Evolutionary conservation across 2,329 filamentous ascomycete species (phyloP), one percentile per base, ranked within the genome.

Genomic region (Exophiala viscosa): DNA sequence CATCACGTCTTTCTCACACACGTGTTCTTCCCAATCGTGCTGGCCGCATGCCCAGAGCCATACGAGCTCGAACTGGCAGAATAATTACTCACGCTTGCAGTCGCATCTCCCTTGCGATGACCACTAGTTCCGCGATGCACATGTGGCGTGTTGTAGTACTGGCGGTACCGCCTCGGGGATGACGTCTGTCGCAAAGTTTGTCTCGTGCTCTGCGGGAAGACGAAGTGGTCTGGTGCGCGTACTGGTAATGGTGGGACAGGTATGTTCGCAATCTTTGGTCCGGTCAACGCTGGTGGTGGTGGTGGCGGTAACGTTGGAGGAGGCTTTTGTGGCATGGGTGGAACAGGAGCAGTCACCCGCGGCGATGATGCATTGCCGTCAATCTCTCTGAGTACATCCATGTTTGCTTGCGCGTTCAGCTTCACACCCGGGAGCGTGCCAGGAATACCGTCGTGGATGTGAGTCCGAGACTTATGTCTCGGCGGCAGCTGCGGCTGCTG

Each of bases 221-320:
- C 32, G 18, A 39, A 48, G 36, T 55, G 53, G 28, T 45, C 49
- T 6, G 53, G 39, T 49, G 53, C 48, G 17, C 53, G 53, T n/a
- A 45, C 17, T 4, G 53, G 53, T n/a, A 52, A 36, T 5, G 45
- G 28, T 8, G 48, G 52, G 2, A 17, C 32, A 18, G 43, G 20
- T 7, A 28, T 28, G 23, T 7, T 28, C 8, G 23, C 23, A 28
- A 4, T 4, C 23, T 28, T 28, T 28, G 36, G 39, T 9, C 39
- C 7, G 17, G 32, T 40, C 3, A 17, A 10, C n/a, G 46, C 13
- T 5, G 28, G 47, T 47, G 39, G 33, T 11, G 14, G 32, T 28
- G 51, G 46, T 10, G 45, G 52, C 20, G 44, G 34, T 3, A 43
- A 38, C 1, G 40, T 32, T 1, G 42, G 14, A 28, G 23, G 23